Evolutionary conservation across 352 stramenopile species (phyloP).

Genomic region (Blastocystis sp.): DNA sequence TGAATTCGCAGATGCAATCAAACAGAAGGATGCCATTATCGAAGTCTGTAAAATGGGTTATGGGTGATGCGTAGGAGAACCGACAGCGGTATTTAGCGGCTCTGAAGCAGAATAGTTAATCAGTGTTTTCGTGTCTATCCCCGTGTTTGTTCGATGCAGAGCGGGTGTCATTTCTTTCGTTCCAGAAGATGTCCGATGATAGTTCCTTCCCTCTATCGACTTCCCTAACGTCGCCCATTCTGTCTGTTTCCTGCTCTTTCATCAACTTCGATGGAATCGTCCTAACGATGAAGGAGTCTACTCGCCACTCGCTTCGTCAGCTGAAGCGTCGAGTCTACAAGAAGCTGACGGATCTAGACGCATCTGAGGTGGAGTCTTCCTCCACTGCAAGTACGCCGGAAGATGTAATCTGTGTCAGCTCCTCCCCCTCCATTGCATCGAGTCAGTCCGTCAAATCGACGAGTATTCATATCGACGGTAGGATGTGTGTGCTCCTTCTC

Average conservation of each 20-base stretch:
- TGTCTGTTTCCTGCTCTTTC: constrained; percentile 3
- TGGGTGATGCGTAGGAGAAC: constrained; percentile 10
- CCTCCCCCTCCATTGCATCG: not conserved
- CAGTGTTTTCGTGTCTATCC: not conserved
- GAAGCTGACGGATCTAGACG: not conserved
- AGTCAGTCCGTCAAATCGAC: not conserved
- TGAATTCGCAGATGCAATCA: not conserved
- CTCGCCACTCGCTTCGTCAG: constrained; percentile 8
- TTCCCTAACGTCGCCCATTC: constrained; percentile 8
- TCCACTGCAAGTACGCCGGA: not conserved
- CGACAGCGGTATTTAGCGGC: not conserved
- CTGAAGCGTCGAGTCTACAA: constrained; percentile 42
- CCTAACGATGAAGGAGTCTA: constrained; percentile 18
- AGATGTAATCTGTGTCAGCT: constrained; percentile 26
- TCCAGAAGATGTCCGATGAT: constrained; percentile 14
- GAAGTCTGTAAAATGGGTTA: not conserved
- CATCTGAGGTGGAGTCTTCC: not conserved
- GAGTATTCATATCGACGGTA: constrained; percentile 24
- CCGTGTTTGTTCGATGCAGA: constrained; percentile 12
- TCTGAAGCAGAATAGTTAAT: not conserved
- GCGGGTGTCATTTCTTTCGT: not conserved
- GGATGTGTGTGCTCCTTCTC: not conserved
- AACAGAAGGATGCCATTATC: constrained; percentile 4
- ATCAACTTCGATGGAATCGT: constrained; percentile 33
- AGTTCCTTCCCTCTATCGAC: constrained; percentile 1